phyloP scores from a whole-genome alignment of 768 basidiomycete genomes.

The Chalciporus pseudorubinellus region DNA sequence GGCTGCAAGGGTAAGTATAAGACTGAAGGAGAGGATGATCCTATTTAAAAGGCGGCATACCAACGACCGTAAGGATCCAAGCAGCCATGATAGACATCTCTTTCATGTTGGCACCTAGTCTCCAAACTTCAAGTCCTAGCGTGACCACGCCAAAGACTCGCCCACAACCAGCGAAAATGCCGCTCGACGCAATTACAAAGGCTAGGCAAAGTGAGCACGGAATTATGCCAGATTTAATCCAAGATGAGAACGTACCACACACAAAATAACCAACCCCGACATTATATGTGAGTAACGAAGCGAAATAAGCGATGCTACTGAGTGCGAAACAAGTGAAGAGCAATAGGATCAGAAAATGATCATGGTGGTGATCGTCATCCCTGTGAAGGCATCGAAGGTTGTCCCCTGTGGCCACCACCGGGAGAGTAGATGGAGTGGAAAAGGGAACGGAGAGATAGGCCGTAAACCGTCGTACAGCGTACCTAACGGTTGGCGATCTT shows the following conservation, averaged over 20 bases:
- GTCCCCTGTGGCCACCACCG: not conserved
- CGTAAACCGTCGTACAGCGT: not conserved
- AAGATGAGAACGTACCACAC: constrained; percentile 23
- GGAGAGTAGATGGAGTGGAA: not conserved
- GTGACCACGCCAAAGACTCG: constrained; percentile 40
- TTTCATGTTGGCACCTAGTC: constrained; percentile 24
- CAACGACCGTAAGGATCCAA: constrained; percentile 33
- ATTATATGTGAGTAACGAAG: constrained; percentile 30
- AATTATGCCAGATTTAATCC: not conserved
- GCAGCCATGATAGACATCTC: constrained; percentile 34
- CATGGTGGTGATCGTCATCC: not conserved
- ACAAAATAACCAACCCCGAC: constrained; percentile 11
- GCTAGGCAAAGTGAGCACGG: constrained; percentile 25
- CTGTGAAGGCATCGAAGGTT: not conserved
- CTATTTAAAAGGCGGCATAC: constrained; percentile 24
- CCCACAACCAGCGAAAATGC: constrained; percentile 37
- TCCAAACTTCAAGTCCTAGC: constrained; percentile 35
- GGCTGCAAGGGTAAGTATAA: constrained; percentile 19
- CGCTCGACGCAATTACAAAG: constrained; percentile 46
- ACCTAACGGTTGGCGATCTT: constrained; percentile 10
- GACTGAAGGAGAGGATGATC: not conserved
- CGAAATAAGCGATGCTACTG: constrained; percentile 31
- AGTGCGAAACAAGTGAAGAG: constrained; percentile 31
- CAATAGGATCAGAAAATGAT: constrained; percentile 19
- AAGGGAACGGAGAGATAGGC: not conserved